A percentile compares a stretch with the other conserved stretches of the same genome.
These are phyloP conservation scores for Fomes fomentarius DNA, from an alignment of 1,284 basidiomycete species.

Conservation along the genomic window DNA sequence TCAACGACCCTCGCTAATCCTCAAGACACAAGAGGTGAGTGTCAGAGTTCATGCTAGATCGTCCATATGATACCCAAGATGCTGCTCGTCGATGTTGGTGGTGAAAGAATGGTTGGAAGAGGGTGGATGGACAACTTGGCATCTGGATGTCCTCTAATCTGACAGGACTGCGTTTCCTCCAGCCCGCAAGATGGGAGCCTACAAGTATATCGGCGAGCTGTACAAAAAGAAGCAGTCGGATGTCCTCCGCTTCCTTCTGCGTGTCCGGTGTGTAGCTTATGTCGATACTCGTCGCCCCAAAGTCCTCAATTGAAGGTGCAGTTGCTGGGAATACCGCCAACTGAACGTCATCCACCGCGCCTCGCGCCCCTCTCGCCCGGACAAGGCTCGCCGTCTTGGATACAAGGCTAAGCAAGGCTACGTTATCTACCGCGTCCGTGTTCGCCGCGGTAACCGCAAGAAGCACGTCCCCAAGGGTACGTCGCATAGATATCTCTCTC, in stretches of 20 bases:
- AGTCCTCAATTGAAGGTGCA: conserved; percentile 35
- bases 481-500: conserved; percentile 27
- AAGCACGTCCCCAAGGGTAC: conserved; percentile 96
- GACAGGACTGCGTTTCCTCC: conserved; percentile 13
- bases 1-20: conserved; percentile 33
- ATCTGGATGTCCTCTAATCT: conserved; percentile 28
- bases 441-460: conserved; percentile 99
- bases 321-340: conserved; percentile 99
- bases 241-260: conserved; percentile 97
- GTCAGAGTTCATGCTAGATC: conserved; percentile 10
- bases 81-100: conserved; percentile 4
- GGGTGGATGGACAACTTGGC: conserved; percentile 33
- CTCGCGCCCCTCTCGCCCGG: conserved; percentile 96
- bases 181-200: conserved; percentile 74
- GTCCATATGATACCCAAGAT: conserved; percentile 14
- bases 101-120: conserved; percentile 22
- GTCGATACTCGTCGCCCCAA: background rate
- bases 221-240: conserved; percentile 97
- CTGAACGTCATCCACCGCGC: conserved; percentile 98
- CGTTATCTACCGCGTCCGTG: conserved; percentile 97
- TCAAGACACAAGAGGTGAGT: conserved; percentile 39
- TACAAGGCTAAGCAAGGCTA: conserved; percentile 99
- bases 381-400: conserved; percentile 98
- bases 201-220: conserved; percentile 98
- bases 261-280: conserved; percentile 75